These are phyloP conservation scores for Cerrena zonata DNA, from an alignment of 1,284 basidiomycete genomes.

Conservation along the genomic window DNA sequence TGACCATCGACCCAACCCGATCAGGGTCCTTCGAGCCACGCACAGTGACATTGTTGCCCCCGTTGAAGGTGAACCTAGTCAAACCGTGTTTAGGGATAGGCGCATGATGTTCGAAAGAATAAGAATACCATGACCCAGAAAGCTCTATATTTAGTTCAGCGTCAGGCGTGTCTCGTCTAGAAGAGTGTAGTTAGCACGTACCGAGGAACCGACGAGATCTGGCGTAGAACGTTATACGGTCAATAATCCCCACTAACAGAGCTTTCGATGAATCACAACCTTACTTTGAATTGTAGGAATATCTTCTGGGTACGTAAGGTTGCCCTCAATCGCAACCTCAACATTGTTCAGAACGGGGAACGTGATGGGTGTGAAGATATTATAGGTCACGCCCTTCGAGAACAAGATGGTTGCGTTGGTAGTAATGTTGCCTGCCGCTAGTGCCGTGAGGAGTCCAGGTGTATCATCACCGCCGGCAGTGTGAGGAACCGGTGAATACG, in stretches of 20 bases:
- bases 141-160: no score
- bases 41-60: slow-evolving; percentile 54
- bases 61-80: slow-evolving; percentile 44
- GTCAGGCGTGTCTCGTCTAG: not conserved
- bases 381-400: slow-evolving; percentile 50
- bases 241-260: no score
- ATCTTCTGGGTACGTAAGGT: slow-evolving; percentile 49
- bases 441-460: slow-evolving; percentile 38
- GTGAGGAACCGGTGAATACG: slow-evolving; percentile 49
- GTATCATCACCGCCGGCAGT: slow-evolving; percentile 44
- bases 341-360: slow-evolving; percentile 54
- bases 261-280: slow-evolving; percentile 14
- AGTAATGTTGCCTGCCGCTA: slow-evolving; percentile 34
- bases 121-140: slow-evolving; percentile 42
- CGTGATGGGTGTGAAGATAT: slow-evolving; percentile 51
- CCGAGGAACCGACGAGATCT: slow-evolving; percentile 34
- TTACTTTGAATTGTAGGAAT: slow-evolving; percentile 51
- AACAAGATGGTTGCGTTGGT: slow-evolving; percentile 52
- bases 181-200: not conserved
- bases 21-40: slow-evolving; percentile 43
- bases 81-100: not conserved
- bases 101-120: no score
- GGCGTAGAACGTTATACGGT: not conserved
- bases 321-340: slow-evolving; percentile 52
- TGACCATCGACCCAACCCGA: slow-evolving; percentile 61